Evolutionary conservation across 805 yeast species (phyloP).

Genomic region (Yamadazyma insecticola): DNA sequence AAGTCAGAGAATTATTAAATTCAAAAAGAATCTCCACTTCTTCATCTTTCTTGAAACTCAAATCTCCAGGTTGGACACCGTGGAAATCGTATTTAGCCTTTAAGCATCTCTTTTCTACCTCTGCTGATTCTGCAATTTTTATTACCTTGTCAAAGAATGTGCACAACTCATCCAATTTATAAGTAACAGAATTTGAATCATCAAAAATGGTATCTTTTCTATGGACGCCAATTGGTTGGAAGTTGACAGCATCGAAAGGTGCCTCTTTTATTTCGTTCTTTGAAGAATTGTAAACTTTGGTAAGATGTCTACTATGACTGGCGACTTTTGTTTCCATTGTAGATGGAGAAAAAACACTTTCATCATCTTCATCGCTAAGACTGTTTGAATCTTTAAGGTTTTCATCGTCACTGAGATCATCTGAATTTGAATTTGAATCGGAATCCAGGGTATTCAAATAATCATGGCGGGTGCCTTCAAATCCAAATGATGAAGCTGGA

Average conservation of each 20-base stretch:
- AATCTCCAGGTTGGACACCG: constrained; percentile 34
- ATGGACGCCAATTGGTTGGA: constrained; percentile 4
- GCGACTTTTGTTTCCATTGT: not conserved
- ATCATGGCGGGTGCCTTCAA: too few relatives aligned
- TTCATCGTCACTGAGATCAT: constrained; percentile 9
- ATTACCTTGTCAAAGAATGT: constrained; percentile 18
- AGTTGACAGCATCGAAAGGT: constrained; percentile 16
- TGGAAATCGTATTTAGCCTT: constrained; percentile 20
- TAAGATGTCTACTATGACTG: constrained; percentile 13
- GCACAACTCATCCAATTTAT: constrained; percentile 20
- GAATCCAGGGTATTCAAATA: constrained; percentile 7
- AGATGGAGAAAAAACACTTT: not conserved
- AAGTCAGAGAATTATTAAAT: constrained; percentile 22
- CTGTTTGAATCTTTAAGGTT: constrained; percentile 7
- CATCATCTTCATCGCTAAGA: constrained; percentile 1
- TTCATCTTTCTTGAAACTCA: constrained; percentile 31
- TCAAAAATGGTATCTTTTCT: constrained; percentile 9
- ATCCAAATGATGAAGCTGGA: constrained; percentile 5
- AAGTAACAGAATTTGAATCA: constrained; percentile 17
- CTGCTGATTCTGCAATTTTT: constrained; percentile 2
- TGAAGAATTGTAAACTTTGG: constrained; percentile 25
- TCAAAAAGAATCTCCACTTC: constrained; percentile 27
- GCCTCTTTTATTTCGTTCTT: constrained; percentile 30
- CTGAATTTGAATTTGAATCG: constrained; percentile 9
- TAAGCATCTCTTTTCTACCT: constrained; percentile 1